Conservation (phyloP, 1,139 yeast genomes). For the Geotrichum histeridarum region DNA sequence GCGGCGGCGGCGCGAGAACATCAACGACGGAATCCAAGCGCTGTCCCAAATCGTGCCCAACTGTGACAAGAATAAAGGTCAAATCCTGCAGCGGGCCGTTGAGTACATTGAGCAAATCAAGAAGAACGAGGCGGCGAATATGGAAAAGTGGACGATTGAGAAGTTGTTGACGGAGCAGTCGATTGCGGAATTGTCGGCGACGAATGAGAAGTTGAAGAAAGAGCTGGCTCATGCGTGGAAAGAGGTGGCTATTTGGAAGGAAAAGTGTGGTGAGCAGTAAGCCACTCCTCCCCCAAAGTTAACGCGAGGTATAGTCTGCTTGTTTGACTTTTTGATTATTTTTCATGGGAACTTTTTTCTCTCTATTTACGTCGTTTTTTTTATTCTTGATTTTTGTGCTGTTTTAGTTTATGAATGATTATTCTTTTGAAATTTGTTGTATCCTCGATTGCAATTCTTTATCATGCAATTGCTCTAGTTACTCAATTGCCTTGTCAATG, state of each 20-base stretch:
- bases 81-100: slow-evolving; percentile 78
- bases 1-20: slow-evolving; percentile 88
- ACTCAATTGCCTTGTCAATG: no score
- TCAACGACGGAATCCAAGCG: slow-evolving; percentile 82
- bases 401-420: background rate
- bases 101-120: slow-evolving; percentile 85
- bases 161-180: slow-evolving; percentile 89
- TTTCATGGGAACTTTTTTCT: no score
- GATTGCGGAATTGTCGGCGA: slow-evolving; percentile 67
- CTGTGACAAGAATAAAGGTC: slow-evolving; percentile 86
- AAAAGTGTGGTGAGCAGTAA: slow-evolving; percentile 23
- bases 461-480: no score
- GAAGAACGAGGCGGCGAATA: slow-evolving; percentile 79
- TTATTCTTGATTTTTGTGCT: background rate
- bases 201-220: slow-evolving; percentile 71
- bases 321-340: no score
- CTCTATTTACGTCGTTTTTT: background rate
- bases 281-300: no score
- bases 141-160: slow-evolving; percentile 92
- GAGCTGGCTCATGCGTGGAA: slow-evolving; percentile 90
- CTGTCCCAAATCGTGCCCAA: slow-evolving; percentile 80
- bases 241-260: slow-evolving; percentile 80
- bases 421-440: background rate
- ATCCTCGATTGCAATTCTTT: no score
- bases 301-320: no score